Base-by-base conservation (phyloP, 306 rosid species). In the Nissolia schottii region DNA sequence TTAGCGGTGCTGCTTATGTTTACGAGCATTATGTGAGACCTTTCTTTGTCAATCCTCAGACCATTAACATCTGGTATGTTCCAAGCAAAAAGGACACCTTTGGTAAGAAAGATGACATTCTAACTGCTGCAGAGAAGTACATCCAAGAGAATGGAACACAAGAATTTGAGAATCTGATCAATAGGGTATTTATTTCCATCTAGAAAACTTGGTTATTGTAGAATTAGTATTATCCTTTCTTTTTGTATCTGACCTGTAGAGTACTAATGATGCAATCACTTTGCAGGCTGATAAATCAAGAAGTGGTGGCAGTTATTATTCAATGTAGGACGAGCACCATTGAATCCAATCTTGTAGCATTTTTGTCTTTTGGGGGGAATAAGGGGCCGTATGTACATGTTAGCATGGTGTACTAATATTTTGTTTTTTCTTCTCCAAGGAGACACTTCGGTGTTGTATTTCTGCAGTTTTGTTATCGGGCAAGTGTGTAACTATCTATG, bases 1-100 rank as follows among this genome's bases (percentile, higher is more conserved):
- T 92, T 55, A 86, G 87, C 18, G 99, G 99, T 25, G 97, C 99
- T 48, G 96, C 99, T 41, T 91, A 85, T 49, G 96, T 95, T 29
- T 95, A 95, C 7, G 99, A 95, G 51, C 96, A 91, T 67, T 88
- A 84, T 40, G 96, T 91, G 63, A 83, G 99, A 75, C 92, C 97
- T 58, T 64, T 91, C 50, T 89, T 91, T 56, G 56, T 85, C 77
- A 88, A 89, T 76, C 91, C 82, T 46, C 89, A 87, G 79, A 89
- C 86, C 16, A 28, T 95, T 50, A 95, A 95, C 85, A 79, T 95
- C 51, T 95, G 99, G 97, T 95, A 88, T 60, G 88, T 95, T 58
- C 99, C 97, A 9, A 77, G 77, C 81, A 92, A 84, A 88, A 89
- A 91, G 84, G 97, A 92, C 22, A 28, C 22, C 22, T 73, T 41